These are phyloP conservation scores for Phytopythium helicoides DNA, from an alignment of 352 stramenopile genomes.

Conservation along the genomic window DNA sequence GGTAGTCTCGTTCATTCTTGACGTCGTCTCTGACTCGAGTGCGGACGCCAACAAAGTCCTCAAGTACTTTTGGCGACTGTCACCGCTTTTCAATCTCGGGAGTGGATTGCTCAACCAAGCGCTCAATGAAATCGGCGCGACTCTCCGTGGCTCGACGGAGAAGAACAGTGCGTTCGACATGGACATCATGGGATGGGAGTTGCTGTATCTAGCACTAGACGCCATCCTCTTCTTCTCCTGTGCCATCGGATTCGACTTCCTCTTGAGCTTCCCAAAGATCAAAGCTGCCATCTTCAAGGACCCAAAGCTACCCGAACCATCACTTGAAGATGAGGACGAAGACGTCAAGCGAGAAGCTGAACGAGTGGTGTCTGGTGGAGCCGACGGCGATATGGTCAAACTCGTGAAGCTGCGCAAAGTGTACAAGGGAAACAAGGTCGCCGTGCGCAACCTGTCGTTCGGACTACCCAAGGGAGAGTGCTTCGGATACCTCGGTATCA, in stretches of 20 bases:
- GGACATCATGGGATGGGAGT: conserved; percentile 51
- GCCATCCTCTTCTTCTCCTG: conserved; percentile 33
- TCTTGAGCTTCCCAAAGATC: conserved; percentile 62
- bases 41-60: conserved; percentile 33
- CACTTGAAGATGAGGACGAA: conserved; percentile 39
- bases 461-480: conserved; percentile 84
- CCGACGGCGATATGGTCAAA: conserved; percentile 44
- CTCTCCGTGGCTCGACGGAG: conserved; percentile 2
- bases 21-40: conserved; percentile 28
- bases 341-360: conserved; percentile 35
- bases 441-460: conserved; percentile 72
- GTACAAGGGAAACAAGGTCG: no score
- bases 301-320: conserved; percentile 21
- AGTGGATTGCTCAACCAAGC: conserved; percentile 42
- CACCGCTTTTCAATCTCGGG: no score
- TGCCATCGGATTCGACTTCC: conserved; percentile 55
- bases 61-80: conserved; percentile 60
- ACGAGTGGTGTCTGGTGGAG: conserved; percentile 23
- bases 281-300: conserved; percentile 55
- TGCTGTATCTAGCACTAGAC: conserved; percentile 48
- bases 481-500: conserved; percentile 91
- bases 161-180: conserved; percentile 34
- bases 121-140: conserved; percentile 25
- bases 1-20: conserved; percentile 52
- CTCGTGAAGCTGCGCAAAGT: conserved; percentile 83